Base-by-base conservation (phyloP, 192 early-diverging fungal genomes). In the Entophlyctis luteolus region DNA sequence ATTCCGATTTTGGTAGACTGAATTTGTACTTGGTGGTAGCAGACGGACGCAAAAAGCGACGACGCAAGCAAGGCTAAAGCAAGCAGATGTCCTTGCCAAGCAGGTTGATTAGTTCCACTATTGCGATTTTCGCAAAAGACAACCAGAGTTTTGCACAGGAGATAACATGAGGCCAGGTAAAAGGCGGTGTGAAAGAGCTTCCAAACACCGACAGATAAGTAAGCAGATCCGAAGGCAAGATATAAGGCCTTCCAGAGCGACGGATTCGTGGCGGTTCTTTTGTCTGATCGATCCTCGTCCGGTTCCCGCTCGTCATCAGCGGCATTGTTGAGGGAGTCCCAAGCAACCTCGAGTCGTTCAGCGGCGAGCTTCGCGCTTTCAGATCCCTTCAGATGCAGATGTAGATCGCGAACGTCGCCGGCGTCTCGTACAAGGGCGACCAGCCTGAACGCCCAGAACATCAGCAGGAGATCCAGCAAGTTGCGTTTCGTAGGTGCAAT, bases 181-280 rank as follows among this genome's bases (percentile, higher is more conserved):
- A 89, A 89, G 12, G 72, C 42, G 29, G 75, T 80, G 84, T 86
- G 90, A 6, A 84, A 58, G 1, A 86, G 14, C 55, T 87, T 87
- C 77, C 85, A 89, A 33, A 89, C 62, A 4, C 81, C 84, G 0
- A 89, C 59, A 46, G 81, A 55, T 22, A 74, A 34, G 56, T 86
- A 89, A 3, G 70, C 69, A 5, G 45, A 56, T 12, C 84, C 84
- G 75, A 88, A 89, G 22, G 86, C 76, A 34, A 55, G 62, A 35
- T 82, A 71, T 23, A 89, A 77, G 28, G 88, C 82, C 36, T 71
- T 66, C 39, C 73, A 74, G n/a, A 89, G 77, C 49, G 81, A 82
- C 14, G 82, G 74, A 10, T 33, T 33, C 6, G 12, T 65, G 35
- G 12, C 5, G 39, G 36, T 45, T 6, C 16, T 62, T 27, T 23